Evolutionary conservation across 108 stramenopile species (phyloP), one percentile per base, ranked within the genome.

Genomic region (Skeletonema potamos): DNA sequence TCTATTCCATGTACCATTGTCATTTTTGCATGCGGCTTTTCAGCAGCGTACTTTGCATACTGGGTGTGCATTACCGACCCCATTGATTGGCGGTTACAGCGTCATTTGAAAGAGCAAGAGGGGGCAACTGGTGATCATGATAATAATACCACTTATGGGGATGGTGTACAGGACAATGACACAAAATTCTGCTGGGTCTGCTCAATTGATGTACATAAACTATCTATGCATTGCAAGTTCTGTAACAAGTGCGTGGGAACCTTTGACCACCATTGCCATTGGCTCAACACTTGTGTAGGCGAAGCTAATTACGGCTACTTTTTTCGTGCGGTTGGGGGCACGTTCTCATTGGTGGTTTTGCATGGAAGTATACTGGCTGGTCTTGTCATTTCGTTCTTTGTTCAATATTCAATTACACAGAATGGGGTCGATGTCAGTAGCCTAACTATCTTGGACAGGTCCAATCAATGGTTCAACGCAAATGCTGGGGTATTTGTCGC

Each of bases 181-280:
- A 88, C 84, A 9, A 93, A 92, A 75, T 90, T 88, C 73, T 96
- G 96, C 73, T 94, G 92, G 92, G 85, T 94, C 18, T 96, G 96
- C 68, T 84, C 88, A 30, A 72, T 71, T 29, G 76, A 88, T 37
- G 93, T 94, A 7, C 66, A 75, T 39, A 62, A 73, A 22, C 65
- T 88, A 54, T 86, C 90, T 41, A 95, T 95, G 93, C 97, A 98
- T 63, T 98, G 97, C 86, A 91, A 95, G 68, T 96, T 86, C 64
- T 98, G 97, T 74, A 86, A 98, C 72, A 98, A 98, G 70, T 98
- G 97, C 76, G 93, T 96, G 17, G 68, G 72, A 51, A 68, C 77
- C n/a, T 98, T 98, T 72, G 97, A 98, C 77, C 97, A 98, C 76
- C 97, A 98, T 73, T 98, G 97, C 81, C 84, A 89, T 72, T 98